Base-by-base conservation (phyloP, 2,329 filamentous ascomycete genomes). In the Chrysoporthe puriensis region DNA sequence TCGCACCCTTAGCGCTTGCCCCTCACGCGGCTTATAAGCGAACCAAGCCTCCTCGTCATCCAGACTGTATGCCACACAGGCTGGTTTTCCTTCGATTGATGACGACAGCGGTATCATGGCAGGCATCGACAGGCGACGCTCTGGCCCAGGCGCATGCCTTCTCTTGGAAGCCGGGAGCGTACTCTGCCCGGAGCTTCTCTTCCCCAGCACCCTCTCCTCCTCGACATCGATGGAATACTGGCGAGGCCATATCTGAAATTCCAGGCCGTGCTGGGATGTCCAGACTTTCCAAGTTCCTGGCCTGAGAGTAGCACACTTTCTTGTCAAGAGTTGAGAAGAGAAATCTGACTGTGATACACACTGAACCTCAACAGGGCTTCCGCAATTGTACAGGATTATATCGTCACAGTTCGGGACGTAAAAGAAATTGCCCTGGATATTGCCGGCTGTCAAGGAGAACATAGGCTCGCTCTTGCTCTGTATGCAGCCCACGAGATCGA, bases 331-430 rank as follows among this genome's bases (percentile, higher is more conserved):
- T 13, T 21, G 5, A 4, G 46, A 16, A 7, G 46, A 48, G 14
- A 16, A 16, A 4, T 48, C 14, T 48, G 14, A 14, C 3, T 42
- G 5, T 3, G 42, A 18, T 60, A n/a, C 16, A 42, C n/a, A n/a
- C 36, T 60, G 26, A 21, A 42, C 14, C 16, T 60, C 9, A 18
- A n/a, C 34, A n/a, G n/a, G 56, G 36, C 36, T 13, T 26, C n/a
- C 5, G 14, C 14, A 5, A 48, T 60, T 61, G n/a, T 7, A 4
- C 1, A 60, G 14, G 36, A 60, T n/a, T 18, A 26, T 42, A 9
- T 60, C 21, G 57, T 60, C 40, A 42, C 21, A 60, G 34, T 60
- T 60, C 9, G 57, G 57, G 36, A 34, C n/a, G 42, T 60, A 60
- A 34, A 42, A 60, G 34, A 60, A 1, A 0, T 60, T 32, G 40